A percentile compares a stretch with the other conserved stretches of the same genome.
Evolutionary conservation across 192 early-diverging fungal genomes (phyloP).

Genomic region (Kappamyces sp.): DNA sequence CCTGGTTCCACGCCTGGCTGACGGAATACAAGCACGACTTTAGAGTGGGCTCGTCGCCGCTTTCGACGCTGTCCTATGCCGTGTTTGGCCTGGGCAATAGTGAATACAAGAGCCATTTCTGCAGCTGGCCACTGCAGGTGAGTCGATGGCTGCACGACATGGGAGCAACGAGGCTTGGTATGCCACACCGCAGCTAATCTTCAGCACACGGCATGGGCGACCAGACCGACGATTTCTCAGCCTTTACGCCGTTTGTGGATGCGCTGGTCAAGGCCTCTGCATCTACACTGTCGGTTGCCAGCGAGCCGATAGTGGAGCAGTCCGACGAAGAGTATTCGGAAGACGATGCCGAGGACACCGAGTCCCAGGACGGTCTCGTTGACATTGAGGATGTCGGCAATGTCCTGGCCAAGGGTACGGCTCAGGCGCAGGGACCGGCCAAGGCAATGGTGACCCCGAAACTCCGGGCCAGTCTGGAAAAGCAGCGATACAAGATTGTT

Average conservation of each 20-base stretch:
- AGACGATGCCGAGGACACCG: slow-evolving; percentile 21
- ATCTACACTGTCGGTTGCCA: neutral
- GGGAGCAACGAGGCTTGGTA: slow-evolving; percentile 55
- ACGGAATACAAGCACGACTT: slow-evolving; percentile 56
- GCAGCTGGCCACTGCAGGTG: slow-evolving; percentile 44
- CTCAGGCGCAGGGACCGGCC: slow-evolving; percentile 26
- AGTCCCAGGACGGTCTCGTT: slow-evolving; percentile 21
- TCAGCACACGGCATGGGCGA: slow-evolving; percentile 58
- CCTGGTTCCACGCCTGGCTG: slow-evolving; percentile 62
- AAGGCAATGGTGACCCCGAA: slow-evolving; percentile 70
- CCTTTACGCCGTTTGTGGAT: slow-evolving; percentile 22
- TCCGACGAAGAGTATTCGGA: slow-evolving; percentile 15
- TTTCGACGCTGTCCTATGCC: slow-evolving; percentile 52
- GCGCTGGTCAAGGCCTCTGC: neutral
- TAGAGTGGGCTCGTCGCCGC: slow-evolving; percentile 46
- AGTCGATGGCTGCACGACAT: slow-evolving; percentile 57
- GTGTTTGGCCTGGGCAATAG: slow-evolving; percentile 70
- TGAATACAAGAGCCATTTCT: slow-evolving; percentile 57
- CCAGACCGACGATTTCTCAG: slow-evolving; percentile 45
- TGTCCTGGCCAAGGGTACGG: slow-evolving; percentile 18
- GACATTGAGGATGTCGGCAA: slow-evolving; percentile 29
- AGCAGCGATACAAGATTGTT: slow-evolving; percentile 70
- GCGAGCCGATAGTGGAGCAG: neutral
- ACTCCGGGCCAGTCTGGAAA: slow-evolving; percentile 58
- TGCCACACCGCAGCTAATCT: too few relatives aligned